Conservation (phyloP, 495 filamentous ascomycete genomes). For the Corynascus novoguineensis region DNA sequence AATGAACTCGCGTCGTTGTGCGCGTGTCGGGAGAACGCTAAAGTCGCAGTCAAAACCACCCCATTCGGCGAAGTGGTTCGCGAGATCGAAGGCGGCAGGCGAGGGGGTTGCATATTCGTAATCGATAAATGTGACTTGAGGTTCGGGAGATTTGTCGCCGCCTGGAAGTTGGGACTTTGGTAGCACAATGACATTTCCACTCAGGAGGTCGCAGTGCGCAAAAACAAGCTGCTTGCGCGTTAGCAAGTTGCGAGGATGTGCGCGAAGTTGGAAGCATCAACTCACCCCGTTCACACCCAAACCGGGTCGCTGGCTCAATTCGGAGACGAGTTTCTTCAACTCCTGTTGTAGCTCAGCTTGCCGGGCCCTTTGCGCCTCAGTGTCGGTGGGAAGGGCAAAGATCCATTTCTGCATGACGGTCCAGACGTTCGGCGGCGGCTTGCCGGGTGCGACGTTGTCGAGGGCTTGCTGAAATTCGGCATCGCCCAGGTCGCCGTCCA, state of each 20-base stretch:
- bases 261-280: constrained; percentile 8
- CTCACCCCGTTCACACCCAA: constrained; percentile 68
- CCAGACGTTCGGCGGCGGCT: constrained; percentile 77
- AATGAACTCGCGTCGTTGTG: constrained; percentile 75
- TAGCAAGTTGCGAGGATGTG: constrained; percentile 16
- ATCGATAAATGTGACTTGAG: constrained; percentile 82
- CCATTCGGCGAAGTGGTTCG: constrained; percentile 99
- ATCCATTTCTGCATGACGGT: constrained; percentile 95
- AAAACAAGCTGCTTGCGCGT: constrained; percentile 65
- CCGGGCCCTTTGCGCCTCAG: constrained; percentile 58
- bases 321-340: constrained; percentile 58
- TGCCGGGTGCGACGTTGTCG: constrained; percentile 53
- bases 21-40: constrained; percentile 69
- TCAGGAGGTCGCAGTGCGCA: constrained; percentile 90
- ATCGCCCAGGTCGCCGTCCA: constrained; percentile 24
- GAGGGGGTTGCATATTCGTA: constrained; percentile 96
- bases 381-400: constrained; percentile 67
- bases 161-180: constrained; percentile 39
- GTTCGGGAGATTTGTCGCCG: constrained; percentile 30
- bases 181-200: constrained; percentile 90
- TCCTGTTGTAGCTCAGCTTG: constrained; percentile 67
- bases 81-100: constrained; percentile 93
- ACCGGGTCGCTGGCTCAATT: constrained; percentile 68
- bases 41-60: constrained; percentile 94
- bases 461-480: constrained; percentile 42